phyloP scores from a whole-genome alignment of 257 asterid genomes.

The Solanum tacnaense region DNA sequence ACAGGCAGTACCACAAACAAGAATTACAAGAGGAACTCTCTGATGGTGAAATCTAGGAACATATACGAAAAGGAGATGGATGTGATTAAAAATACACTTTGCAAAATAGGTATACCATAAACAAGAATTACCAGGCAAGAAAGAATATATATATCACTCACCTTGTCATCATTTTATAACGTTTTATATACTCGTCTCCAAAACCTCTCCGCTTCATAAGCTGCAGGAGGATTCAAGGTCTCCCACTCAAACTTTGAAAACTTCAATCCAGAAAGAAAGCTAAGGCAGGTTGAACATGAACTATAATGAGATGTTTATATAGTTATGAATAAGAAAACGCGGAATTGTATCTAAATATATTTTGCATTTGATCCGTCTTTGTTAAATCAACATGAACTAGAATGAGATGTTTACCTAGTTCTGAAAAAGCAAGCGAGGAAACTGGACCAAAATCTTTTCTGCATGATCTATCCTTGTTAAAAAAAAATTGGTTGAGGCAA shows the following conservation, averaged over 20 bases:
- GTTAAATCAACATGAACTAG: not conserved
- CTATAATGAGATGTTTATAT: not conserved
- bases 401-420: not conserved
- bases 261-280: not conserved
- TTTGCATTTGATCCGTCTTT: not conserved
- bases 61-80: not conserved
- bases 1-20: slow-evolving; percentile 98
- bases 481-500: not conserved
- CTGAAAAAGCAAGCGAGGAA: not conserved
- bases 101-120: not conserved
- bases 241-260: not conserved
- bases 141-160: slow-evolving; percentile 7
- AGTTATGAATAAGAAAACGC: not conserved
- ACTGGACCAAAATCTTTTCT: not conserved
- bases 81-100: not conserved
- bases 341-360: not conserved
- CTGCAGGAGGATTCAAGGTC: slow-evolving; percentile 26
- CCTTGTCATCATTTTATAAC: slow-evolving; percentile 98
- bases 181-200: slow-evolving; percentile 85
- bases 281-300: not conserved
- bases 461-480: not conserved
- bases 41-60: slow-evolving; percentile 79
- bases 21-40: slow-evolving; percentile 95
- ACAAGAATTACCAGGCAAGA: not conserved
- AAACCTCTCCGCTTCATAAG: slow-evolving; percentile 97